Conservation (phyloP, 306 rosid genomes). For the Sicyos baderoa region DNA sequence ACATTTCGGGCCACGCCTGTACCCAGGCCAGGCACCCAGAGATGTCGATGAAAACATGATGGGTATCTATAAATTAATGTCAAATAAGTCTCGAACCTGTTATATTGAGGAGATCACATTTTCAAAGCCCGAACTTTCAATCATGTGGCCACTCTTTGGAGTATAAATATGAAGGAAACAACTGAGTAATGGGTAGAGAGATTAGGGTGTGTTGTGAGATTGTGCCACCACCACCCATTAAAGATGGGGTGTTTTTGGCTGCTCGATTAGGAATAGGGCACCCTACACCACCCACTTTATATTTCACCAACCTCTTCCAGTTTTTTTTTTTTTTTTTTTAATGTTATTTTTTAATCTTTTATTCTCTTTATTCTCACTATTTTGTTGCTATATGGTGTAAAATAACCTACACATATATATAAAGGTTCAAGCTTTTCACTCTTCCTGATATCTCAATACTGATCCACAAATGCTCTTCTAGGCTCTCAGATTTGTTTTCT, state of each 20-base stretch:
- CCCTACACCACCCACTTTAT: conserved; percentile 30
- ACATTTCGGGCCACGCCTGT: no score
- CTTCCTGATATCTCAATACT: conserved; percentile 1
- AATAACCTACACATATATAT: conserved; percentile 7
- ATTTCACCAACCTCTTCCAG: conserved; percentile 25
- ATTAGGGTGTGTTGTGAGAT: neutral
- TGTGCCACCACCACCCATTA: neutral
- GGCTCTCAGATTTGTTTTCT: conserved; percentile 35
- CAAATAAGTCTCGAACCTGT: no score
- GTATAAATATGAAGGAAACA: neutral
- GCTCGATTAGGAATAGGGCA: conserved; percentile 16
- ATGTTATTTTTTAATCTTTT: no score
- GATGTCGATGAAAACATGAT: no score
- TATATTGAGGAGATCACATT: no score
- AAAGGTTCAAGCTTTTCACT: conserved; percentile 18
- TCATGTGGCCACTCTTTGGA: no score
- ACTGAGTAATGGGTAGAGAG: conserved; percentile 16
- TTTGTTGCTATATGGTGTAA: neutral
- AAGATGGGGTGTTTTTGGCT: conserved; percentile 49
- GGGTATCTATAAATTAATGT: no score
- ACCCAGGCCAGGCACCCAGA: no score
- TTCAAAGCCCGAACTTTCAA: no score
- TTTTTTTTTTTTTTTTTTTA: no score
- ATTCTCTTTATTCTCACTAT: neutral
- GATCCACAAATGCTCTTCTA: conserved; percentile 21